Base-by-base conservation (phyloP, 2,329 filamentous ascomycete genomes). In the Rutstroemia sp. region DNA sequence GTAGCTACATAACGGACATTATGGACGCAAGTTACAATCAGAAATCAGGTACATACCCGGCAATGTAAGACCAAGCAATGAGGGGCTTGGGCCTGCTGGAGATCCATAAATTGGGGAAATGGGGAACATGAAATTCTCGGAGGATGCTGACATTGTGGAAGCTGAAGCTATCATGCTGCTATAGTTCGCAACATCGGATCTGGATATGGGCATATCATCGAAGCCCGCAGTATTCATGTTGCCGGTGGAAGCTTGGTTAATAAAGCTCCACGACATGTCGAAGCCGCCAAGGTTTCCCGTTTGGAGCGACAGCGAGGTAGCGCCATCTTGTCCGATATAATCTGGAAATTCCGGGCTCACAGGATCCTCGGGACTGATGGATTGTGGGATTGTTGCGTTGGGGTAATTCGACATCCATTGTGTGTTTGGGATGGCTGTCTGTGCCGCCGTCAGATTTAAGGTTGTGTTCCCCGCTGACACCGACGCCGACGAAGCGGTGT, bases 111-210 rank as follows among this genome's bases (percentile, higher is more conserved):
- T 46, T 21, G 54, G 53, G 34, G 54, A 44, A n/a, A 57, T 44
- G 23, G 64, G 64, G 48, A 63, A 61, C 16, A 57, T 51, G 55
- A 58, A 68, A 2, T 58, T 54, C 12, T 67, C 65, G 3, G 64
- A 63, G 17, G 57, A 52, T 14, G 64, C 58, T 5, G 65, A 65
- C 38, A 61, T 41, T 9, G 56, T 48, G 30, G 63, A 65, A 37
- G 58, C 59, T 23, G 63, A 58, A 10, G 59, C 56, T 14, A 55
- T 59, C 51, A 68, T 60, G 57, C 58, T 65, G n/a, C 58, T 62
- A 48, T 60, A 61, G 45, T 57, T 64, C 30, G 60, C 61, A 56
- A 60, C 60, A n/a, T 60, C 57, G 42, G 12, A 6, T 12, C 64
- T 64, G 14, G 61, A 57, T 45, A 60, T 60, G 19, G 56, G 51